Conservation (phyloP, 2,329 filamentous ascomycete genomes). For the Parasarocladium wereldwijsianum region DNA sequence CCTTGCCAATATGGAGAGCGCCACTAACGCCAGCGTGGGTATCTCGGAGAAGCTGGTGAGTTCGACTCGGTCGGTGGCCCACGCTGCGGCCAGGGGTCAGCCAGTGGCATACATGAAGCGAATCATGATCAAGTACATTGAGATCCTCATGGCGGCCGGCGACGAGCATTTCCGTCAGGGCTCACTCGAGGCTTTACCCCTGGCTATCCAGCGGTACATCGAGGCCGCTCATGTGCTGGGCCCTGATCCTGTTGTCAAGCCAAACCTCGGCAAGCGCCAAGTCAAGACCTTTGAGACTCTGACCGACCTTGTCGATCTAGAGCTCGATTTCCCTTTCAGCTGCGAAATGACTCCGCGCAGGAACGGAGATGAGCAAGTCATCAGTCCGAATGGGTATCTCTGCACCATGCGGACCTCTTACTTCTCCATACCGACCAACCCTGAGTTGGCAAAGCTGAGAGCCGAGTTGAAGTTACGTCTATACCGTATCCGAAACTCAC, state of each 20-base stretch:
- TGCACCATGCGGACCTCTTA: slow-evolving; percentile 1
- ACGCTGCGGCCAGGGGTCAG: not conserved
- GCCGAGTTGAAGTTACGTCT: slow-evolving; percentile 1
- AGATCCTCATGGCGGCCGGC: slow-evolving; percentile 5
- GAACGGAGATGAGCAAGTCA: too few relatives aligned
- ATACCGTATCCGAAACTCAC: slow-evolving; percentile 4
- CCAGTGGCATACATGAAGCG: slow-evolving; percentile 1
- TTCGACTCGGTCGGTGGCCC: too few relatives aligned
- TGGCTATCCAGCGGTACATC: slow-evolving; percentile 7
- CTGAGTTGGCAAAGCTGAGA: not conserved
- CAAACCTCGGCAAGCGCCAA: slow-evolving; percentile 3
- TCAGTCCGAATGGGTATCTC: too few relatives aligned
- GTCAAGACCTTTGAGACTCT: slow-evolving; percentile 1
- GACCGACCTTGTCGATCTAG: slow-evolving; percentile 2
- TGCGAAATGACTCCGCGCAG: too few relatives aligned
- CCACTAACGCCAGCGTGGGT: too few relatives aligned
- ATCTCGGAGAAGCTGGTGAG: too few relatives aligned
- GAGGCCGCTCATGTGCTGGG: slow-evolving; percentile 7
- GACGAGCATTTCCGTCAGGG: slow-evolving; percentile 6
- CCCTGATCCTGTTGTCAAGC: slow-evolving; percentile 1
- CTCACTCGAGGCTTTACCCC: slow-evolving; percentile 5
- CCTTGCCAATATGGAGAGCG: too few relatives aligned
- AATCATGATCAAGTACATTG: slow-evolving; percentile 1
- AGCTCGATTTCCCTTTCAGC: slow-evolving; percentile 3
- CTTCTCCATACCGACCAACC: slow-evolving; percentile 5